These are phyloP conservation scores for Heritiera fomes DNA, from an alignment of 345 rosid species.

Conservation along the genomic window DNA sequence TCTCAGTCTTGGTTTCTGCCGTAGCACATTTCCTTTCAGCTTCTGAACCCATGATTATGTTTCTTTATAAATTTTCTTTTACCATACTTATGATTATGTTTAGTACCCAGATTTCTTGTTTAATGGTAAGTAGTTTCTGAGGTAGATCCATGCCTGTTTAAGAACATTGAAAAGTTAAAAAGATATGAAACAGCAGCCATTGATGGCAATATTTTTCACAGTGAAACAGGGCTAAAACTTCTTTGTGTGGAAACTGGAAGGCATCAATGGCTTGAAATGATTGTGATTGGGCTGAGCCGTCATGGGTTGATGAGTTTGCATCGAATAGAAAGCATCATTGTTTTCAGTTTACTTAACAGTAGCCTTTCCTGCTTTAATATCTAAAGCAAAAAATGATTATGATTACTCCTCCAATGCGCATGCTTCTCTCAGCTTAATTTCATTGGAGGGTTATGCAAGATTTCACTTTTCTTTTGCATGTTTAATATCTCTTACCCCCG, in stretches of 20 bases:
- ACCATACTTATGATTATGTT: slow-evolving; percentile 25
- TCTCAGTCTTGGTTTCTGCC: neutral
- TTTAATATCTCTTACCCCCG: neutral
- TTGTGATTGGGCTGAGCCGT: neutral
- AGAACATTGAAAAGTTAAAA: slow-evolving; percentile 19
- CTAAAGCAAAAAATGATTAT: slow-evolving; percentile 19
- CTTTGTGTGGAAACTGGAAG: slow-evolving; percentile 24
- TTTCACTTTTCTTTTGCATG: slow-evolving; percentile 19
- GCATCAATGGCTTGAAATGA: slow-evolving; percentile 28
- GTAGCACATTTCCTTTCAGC: neutral
- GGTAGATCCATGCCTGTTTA: neutral
- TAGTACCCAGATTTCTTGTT: slow-evolving; percentile 12
- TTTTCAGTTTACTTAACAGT: slow-evolving; percentile 35
- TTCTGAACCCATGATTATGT: slow-evolving; percentile 24
- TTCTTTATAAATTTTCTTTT: neutral
- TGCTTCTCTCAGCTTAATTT: slow-evolving; percentile 28
- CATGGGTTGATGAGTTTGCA: slow-evolving; percentile 20
- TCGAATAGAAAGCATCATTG: slow-evolving; percentile 31
- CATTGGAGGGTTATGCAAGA: slow-evolving; percentile 3
- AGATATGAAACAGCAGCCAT: neutral
- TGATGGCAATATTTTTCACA: neutral
- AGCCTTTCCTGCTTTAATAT: slow-evolving; percentile 30
- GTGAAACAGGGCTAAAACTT: slow-evolving; percentile 17
- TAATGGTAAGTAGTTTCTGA: neutral
- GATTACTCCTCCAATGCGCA: slow-evolving; percentile 45